Evolutionary conservation across 495 filamentous ascomycete species (phyloP).

Genomic region (Trichoderma erinaceum): DNA sequence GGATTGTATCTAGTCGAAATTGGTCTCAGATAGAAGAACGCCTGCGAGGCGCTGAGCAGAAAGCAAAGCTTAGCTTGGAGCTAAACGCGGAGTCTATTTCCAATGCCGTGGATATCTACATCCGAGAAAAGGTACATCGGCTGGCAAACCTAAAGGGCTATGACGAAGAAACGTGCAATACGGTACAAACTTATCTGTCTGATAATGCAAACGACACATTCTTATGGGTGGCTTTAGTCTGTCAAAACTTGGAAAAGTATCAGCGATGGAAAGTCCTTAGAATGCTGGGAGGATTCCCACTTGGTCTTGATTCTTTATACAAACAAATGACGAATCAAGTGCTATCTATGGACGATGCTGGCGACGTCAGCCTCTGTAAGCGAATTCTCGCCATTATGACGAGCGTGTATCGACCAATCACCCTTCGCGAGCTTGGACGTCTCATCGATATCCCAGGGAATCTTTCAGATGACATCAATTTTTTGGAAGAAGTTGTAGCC

Average conservation of each 20-base stretch:
- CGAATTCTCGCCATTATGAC: conserved; percentile 18
- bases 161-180: neutral
- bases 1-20: neutral
- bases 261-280: neutral
- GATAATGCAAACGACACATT: conserved; percentile 27
- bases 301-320: conserved; percentile 20
- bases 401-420: conserved; percentile 22
- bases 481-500: conserved; percentile 17
- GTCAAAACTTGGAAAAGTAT: conserved; percentile 10
- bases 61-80: neutral
- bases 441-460: conserved; percentile 9
- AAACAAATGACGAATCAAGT: conserved; percentile 20
- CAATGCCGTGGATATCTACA: neutral
- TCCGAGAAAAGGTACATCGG: neutral
- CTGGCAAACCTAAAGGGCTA: neutral
- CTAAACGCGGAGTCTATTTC: neutral
- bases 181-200: conserved; percentile 18
- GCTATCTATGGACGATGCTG: neutral
- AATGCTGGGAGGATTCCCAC: conserved; percentile 15
- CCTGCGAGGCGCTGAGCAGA: neutral
- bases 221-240: conserved; percentile 30
- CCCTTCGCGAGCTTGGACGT: conserved; percentile 18
- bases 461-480: neutral
- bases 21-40: neutral
- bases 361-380: conserved; percentile 16